Evolutionary conservation across 768 basidiomycete species (phyloP), one percentile per base, ranked within the genome.

Genomic region (Gymnopilus dilepis): DNA sequence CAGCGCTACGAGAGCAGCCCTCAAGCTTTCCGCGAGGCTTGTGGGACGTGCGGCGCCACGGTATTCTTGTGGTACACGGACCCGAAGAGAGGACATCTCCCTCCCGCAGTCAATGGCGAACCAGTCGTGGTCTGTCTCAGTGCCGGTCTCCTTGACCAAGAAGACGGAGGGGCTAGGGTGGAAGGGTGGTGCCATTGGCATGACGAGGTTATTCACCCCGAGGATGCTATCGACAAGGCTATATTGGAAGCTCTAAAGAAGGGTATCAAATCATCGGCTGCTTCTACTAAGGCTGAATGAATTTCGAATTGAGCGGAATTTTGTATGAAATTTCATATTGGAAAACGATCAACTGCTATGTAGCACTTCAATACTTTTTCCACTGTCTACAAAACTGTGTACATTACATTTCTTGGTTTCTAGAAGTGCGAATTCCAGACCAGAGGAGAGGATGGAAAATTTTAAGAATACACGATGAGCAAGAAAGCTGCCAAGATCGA

Each of bases 1-100:
- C 65, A 65, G 53, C 67, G 62, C 22, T 75, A 73, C 56, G 38
- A 50, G 13, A 70, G 71, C 8, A 69, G 65, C 37, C 47, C 65
- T 2, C 70, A 71, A 6, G 42, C 63, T 6, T 68, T 67, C 54
- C 63, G 72, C 19, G 72, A 75, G 60, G 75, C 71, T 28, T 75
- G 74, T 59, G 64, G 62, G 8, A 73, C 67, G 1, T 76, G 73
- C 50, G 74, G 75, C 1, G 73, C 74, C 4, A 74, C 67, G 4
- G 69, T 68, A 12, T 76, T 75, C 43, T 72, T 69, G 63, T 74
- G 71, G 71, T 55, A 37, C 24, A 53, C 38, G 54, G 34, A 61
- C 26, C 41, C 59, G 12, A 62, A 43, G 37, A 57, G 52, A 3
- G 30, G 31, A 5, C 45, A 40, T 41, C 24, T 55, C 28, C 58